These are phyloP conservation scores for Salix dunnii DNA, from an alignment of 345 rosid species.

Conservation along the genomic window DNA sequence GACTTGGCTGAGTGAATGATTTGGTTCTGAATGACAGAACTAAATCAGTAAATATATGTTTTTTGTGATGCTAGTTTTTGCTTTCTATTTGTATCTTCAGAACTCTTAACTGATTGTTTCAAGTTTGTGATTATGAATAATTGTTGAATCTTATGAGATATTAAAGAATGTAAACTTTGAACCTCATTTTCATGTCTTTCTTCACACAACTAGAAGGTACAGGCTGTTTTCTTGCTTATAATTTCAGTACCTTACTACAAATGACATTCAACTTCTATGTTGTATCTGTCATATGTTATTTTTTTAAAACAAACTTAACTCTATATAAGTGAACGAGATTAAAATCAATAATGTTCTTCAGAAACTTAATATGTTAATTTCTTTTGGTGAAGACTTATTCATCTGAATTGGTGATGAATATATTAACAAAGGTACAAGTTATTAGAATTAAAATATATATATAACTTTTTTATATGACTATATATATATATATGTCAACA, in stretches of 20 bases:
- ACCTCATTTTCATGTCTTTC: conserved; percentile 46
- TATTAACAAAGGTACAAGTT: too few relatives aligned
- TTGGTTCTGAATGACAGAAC: conserved; percentile 34
- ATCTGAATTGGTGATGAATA: too few relatives aligned
- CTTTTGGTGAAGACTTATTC: too few relatives aligned
- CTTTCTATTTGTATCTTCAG: not conserved
- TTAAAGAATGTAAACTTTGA: conserved; percentile 30
- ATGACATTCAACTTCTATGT: not conserved
- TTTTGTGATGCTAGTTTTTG: not conserved
- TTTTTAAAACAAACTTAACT: too few relatives aligned
- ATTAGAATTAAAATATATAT: too few relatives aligned
- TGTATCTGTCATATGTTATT: conserved; percentile 12
- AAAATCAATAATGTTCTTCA: too few relatives aligned
- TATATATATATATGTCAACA: too few relatives aligned
- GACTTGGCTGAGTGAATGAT: conserved; percentile 22
- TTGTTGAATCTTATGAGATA: conserved; percentile 19
- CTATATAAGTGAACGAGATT: too few relatives aligned
- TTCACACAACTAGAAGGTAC: conserved; percentile 47
- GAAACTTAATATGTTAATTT: too few relatives aligned
- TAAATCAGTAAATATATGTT: conserved; percentile 37
- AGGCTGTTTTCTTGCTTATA: not conserved
- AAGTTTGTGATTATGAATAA: too few relatives aligned
- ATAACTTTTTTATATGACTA: too few relatives aligned
- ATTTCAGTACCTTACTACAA: not conserved
- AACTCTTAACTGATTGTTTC: not conserved